Conservation (phyloP, 768 basidiomycete species). For the Boletellus sp. region DNA sequence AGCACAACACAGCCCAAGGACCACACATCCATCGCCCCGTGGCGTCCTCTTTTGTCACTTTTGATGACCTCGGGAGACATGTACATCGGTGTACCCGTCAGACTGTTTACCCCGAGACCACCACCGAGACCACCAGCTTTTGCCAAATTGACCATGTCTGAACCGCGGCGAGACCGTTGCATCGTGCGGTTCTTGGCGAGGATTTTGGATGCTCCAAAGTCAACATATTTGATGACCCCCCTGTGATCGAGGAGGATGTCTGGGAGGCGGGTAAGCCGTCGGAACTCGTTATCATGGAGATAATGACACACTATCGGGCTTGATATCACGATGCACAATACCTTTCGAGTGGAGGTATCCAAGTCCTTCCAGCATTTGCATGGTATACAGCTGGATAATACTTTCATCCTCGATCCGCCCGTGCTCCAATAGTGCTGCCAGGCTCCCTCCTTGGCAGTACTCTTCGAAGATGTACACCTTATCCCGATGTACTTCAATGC, state of each 20-base stretch:
- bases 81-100: constrained; percentile 99
- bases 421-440: constrained; percentile 84
- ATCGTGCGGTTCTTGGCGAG: constrained; percentile 87
- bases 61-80: constrained; percentile 99
- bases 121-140: constrained; percentile 34
- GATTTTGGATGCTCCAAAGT: constrained; percentile 97
- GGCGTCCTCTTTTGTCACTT: constrained; percentile 80
- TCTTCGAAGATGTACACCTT: constrained; percentile 99
- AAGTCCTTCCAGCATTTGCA: constrained; percentile 95
- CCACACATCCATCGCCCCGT: constrained; percentile 99
- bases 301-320: constrained; percentile 85
- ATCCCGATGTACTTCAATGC: constrained; percentile 97
- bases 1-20: constrained; percentile 96
- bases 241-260: constrained; percentile 89
- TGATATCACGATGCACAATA: constrained; percentile 95
- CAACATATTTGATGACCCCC: constrained; percentile 94
- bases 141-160: constrained; percentile 37
- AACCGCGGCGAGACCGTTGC: constrained; percentile 58
- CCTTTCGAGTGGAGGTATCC: constrained; percentile 90
- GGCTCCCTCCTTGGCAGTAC: constrained; percentile 93
- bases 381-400: constrained; percentile 90
- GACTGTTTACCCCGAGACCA: constrained; percentile 60
- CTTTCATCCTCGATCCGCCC: constrained; percentile 96
- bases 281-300: background rate
- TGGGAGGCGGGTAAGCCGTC: constrained; percentile 33